Percentiles rank a stretch among this genome's conserved stretches.
Evolutionary conservation across 1,139 yeast species (phyloP).

Genomic region (Suhomyces anneliseae): DNA sequence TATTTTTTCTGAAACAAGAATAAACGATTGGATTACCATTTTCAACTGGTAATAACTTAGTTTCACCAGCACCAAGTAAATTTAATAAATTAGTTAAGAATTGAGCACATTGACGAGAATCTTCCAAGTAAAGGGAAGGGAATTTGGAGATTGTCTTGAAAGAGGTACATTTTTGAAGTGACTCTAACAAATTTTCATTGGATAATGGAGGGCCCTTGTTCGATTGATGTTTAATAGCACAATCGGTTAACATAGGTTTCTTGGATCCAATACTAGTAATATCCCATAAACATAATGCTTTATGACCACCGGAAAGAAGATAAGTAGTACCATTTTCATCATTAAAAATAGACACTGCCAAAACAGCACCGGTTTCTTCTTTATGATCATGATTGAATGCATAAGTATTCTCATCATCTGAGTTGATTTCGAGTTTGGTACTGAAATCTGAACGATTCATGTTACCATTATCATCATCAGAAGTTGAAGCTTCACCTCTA

Average conservation of each 20-base stretch:
- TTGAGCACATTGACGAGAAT: constrained; percentile 85
- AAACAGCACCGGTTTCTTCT: constrained; percentile 22
- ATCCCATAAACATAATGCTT: constrained; percentile 39
- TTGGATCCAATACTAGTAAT: constrained; percentile 25
- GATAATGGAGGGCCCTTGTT: constrained; percentile 40
- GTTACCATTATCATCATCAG: constrained; percentile 12
- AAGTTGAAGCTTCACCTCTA: constrained; percentile 20
- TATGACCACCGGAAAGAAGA: constrained; percentile 42
- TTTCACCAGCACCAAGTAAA: constrained; percentile 67
- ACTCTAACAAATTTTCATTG: constrained; percentile 63
- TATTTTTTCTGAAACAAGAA: constrained; percentile 60
- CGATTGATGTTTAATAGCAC: constrained; percentile 18
- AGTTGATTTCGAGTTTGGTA: constrained; percentile 14
- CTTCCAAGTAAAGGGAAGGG: constrained; percentile 67
- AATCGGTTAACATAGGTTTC: neutral
- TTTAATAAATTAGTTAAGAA: constrained; percentile 63
- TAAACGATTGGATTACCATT: constrained; percentile 82
- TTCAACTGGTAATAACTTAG: constrained; percentile 69
- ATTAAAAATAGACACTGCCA: constrained; percentile 31
- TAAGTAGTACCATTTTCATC: constrained; percentile 22
- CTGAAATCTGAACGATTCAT: constrained; percentile 7
- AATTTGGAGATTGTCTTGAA: constrained; percentile 77
- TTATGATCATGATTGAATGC: constrained; percentile 13
- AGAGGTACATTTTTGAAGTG: constrained; percentile 61
- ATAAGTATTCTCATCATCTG: constrained; percentile 18